Evolutionary conservation across 208 protist species (phyloP).

Genomic region (Leishmania turanica): DNA sequence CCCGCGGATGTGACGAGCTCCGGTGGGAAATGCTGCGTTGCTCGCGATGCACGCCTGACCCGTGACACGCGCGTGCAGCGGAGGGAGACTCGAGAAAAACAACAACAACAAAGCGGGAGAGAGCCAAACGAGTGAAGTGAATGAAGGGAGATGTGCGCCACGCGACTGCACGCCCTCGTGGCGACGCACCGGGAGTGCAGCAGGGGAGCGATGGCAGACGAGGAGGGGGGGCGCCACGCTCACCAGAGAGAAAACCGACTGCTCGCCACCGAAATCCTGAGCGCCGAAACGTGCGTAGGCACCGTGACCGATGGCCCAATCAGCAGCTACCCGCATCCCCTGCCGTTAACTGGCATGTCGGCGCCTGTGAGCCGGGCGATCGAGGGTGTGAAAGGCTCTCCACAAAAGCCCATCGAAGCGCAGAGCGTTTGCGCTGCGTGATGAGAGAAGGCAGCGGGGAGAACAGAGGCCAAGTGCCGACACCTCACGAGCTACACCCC

Average conservation of each 20-base stretch:
- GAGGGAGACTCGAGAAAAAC: background rate
- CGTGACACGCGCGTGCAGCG: background rate
- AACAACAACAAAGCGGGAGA: too few relatives aligned
- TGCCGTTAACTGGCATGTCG: too few relatives aligned
- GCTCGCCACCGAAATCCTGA: background rate
- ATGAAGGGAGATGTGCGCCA: too few relatives aligned
- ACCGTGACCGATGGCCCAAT: too few relatives aligned
- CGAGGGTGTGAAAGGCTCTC: background rate
- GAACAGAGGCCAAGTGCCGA: background rate
- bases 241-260: background rate
- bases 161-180: too few relatives aligned
- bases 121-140: background rate
- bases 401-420: background rate
- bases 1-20: background rate
- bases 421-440: background rate
- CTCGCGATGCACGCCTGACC: background rate
- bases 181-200: too few relatives aligned
- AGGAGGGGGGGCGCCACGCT: background rate
- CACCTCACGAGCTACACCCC: too few relatives aligned
- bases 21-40: background rate
- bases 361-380: too few relatives aligned
- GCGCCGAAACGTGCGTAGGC: background rate
- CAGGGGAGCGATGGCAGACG: background rate
- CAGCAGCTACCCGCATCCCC: background rate
- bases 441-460: background rate